Base-by-base conservation (phyloP, 1,284 basidiomycete species). In the Heterobasidion occidentale region DNA sequence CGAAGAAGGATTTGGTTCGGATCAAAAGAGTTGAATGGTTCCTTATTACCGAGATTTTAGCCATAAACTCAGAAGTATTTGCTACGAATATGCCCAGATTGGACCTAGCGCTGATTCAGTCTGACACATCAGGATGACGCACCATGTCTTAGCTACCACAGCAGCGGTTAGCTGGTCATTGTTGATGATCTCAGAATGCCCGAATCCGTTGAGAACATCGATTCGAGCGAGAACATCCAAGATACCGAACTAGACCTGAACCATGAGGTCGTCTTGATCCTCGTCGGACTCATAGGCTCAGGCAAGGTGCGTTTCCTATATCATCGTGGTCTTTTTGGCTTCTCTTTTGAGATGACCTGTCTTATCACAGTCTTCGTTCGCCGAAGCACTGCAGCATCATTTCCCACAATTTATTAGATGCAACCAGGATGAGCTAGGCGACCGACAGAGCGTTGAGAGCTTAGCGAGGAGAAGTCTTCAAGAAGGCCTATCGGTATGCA, bases 241-340 rank as follows among this genome's bases (percentile, higher is more conserved):
- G 15, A 17, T 3, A 1, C 8, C 17, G 45, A 46, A 8, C 17
- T 20, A 17, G 45, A 46, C 9, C 45, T 42, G 38, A 62, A 69
- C 46, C 70, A 70, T 57, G 74, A 74, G 61, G 72, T 83, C 17
- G 76, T 88, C 15, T 69, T 90, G 46, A 81, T 89, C 53, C 72
- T 89, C 3, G 85, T 86, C 27, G 88, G 86, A 17, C 72, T 89
- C 33, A 73, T 88, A 59, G 86, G 77, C 9, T 83, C 84, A 36
- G 87, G 86, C 63, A 89, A 88, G 75, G 86, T 86, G 47, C 46
- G 47, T 42, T 42, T 42, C 58, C 27, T 35, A 42, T 27, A 8
- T 11, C 4, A 36, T 38, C 6, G 35, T 33, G n/a, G n/a, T 5
- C 42, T 9, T 51, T 51, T 36, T 54, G 15, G 15, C 20, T 36